Percentiles rank a stretch among this genome's conserved stretches.
Conservation (phyloP, 2,329 filamentous ascomycete species). For the Pseudophaeomoniella oleicola region DNA sequence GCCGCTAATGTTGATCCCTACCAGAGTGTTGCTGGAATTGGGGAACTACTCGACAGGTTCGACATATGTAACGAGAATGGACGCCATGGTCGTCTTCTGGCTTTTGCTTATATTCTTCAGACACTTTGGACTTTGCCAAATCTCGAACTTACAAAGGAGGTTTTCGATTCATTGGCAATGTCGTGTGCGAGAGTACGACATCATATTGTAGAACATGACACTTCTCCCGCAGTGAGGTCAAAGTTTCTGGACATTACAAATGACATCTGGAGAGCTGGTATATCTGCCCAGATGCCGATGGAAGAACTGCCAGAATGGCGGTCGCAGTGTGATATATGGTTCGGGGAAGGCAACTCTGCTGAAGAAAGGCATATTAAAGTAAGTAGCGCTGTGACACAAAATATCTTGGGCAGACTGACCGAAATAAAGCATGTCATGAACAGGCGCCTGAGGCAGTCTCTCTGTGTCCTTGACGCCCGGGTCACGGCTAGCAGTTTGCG, state of each 20-base stretch:
- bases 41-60: conserved; percentile 11
- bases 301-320: too few relatives aligned
- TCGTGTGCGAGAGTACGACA: not conserved
- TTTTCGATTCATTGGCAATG: not conserved
- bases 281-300: not conserved
- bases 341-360: too few relatives aligned
- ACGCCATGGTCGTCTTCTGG: conserved; percentile 25
- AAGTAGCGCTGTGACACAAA: too few relatives aligned
- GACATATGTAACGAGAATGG: conserved; percentile 17
- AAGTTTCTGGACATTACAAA: not conserved
- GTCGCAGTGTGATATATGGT: too few relatives aligned
- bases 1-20: conserved; percentile 18
- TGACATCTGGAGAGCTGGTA: not conserved
- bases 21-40: conserved; percentile 17
- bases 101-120: conserved; percentile 22
- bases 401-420: too few relatives aligned
- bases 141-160: not conserved
- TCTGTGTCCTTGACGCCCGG: too few relatives aligned
- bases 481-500: too few relatives aligned
- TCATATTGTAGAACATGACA: not conserved
- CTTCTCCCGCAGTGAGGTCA: not conserved
- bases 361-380: too few relatives aligned
- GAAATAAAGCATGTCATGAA: not conserved
- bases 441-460: not conserved
- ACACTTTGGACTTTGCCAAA: conserved; percentile 10